These are phyloP conservation scores for Sugiyamaella mastotermitis DNA, from an alignment of 805 yeast genomes.

Conservation along the genomic window DNA sequence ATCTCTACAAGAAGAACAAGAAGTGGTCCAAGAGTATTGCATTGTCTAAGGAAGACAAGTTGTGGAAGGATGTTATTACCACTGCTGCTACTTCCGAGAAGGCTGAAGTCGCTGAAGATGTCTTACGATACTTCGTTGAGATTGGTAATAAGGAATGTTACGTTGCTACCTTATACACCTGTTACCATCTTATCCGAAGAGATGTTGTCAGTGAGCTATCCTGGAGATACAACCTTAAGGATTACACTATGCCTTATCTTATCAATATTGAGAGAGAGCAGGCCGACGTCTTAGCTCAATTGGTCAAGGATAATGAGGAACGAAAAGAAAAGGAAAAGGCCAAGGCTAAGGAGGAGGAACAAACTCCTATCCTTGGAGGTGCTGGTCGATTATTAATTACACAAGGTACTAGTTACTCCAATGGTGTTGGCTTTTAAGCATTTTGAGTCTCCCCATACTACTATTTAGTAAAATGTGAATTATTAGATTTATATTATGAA, in stretches of 20 bases:
- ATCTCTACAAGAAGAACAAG: conserved; percentile 88
- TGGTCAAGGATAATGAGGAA: conserved; percentile 63
- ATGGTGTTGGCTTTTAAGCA: conserved; percentile 13
- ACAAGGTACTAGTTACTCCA: conserved; percentile 43
- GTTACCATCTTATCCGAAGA: conserved; percentile 70
- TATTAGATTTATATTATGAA: too few relatives aligned
- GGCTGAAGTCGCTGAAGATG: conserved; percentile 78
- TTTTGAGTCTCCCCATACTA: too few relatives aligned
- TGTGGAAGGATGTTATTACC: conserved; percentile 91
- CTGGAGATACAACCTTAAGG: conserved; percentile 82
- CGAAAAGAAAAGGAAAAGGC: conserved; percentile 55
- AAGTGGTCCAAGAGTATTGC: conserved; percentile 87
- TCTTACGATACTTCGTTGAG: conserved; percentile 86
- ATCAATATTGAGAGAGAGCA: conserved; percentile 82
- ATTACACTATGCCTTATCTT: conserved; percentile 87
- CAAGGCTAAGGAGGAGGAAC: conserved; percentile 41
- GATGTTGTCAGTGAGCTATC: conserved; percentile 85
- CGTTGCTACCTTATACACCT: conserved; percentile 79
- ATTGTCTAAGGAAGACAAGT: conserved; percentile 81
- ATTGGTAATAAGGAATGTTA: conserved; percentile 95
- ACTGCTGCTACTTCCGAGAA: conserved; percentile 83
- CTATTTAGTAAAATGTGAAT: too few relatives aligned
- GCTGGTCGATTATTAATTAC: conserved; percentile 74
- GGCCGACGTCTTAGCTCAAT: conserved; percentile 54
- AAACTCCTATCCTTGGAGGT: conserved; percentile 43